Base-by-base conservation (phyloP, 1,284 basidiomycete species). In the Athelia sp. region DNA sequence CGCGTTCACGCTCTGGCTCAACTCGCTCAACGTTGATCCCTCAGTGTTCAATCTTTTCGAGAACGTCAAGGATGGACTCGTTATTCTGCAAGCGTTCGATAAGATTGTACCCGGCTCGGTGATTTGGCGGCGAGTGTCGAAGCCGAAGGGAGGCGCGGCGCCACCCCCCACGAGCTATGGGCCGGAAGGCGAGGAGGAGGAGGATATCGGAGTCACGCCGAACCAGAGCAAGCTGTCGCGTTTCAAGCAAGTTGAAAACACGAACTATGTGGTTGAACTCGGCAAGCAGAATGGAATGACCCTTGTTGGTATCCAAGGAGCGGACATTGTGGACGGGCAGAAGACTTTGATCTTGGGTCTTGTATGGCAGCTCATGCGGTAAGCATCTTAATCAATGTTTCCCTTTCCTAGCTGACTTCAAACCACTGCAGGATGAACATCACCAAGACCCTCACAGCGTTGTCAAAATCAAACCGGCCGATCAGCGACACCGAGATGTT, bases 201-300 rank as follows among this genome's bases (percentile, higher is more conserved):
- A 78, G 49, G 87, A 90, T 54, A 85, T 86, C 43, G 87, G 86
- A 24, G 83, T 87, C 45, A 87, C 79, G 6, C 87, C 85, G 9
- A 87, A 83, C 57, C 89, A 89, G 62, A 87, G 87, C 62, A 89
- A 84, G 49, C 75, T 99, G 19, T 94, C 93, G 32, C 79, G 93
- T 49, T 99, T 98, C 80, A 99, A 99, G 76, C 86, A 86, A 42
- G 94, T 99, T 31, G 97, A 99, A 71, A 99, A 99, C 71, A 98
- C 93, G 48, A 99, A 99, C 68, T 99, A 99, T 61, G 85, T 76
- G 3, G 88, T 98, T 47, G 96, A 99, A 47, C 83, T 99, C 15
- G 95, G 85, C 15, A 93, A 89, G 68, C 84, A 90, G 63, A 94
- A 91, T 64, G 84, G 88, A 45, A 93, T 99, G 92, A 93, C 93